Percentiles rank a stretch among this genome's conserved stretches.
Evolutionary conservation across 1,284 basidiomycete species (phyloP).

Genomic region (Cryptococcus sp.): DNA sequence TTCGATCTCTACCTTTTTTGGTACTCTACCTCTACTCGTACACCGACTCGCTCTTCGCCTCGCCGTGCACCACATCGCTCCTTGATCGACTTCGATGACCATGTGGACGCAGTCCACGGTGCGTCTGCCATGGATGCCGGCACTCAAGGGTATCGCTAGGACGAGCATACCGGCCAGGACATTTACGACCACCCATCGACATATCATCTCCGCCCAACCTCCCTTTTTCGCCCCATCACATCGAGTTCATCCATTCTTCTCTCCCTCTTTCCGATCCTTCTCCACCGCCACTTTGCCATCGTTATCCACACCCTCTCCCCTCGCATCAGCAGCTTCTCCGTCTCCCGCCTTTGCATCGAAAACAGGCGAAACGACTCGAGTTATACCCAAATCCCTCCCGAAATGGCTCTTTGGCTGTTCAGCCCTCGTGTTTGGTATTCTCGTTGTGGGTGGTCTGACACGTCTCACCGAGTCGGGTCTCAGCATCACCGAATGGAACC

Average conservation of each 20-base stretch:
- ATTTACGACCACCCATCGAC: background rate
- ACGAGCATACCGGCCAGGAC: no score
- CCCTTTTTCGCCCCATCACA: conserved; percentile 1
- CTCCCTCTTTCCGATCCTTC: background rate
- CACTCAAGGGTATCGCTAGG: no score
- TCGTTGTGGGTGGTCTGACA: conserved; percentile 93
- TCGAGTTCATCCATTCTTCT: background rate
- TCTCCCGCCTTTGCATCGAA: background rate
- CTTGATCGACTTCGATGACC: no score
- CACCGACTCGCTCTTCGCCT: no score
- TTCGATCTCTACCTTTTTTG: no score
- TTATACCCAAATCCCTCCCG: conserved; percentile 8
- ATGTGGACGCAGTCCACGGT: no score
- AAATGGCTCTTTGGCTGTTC: conserved; percentile 77
- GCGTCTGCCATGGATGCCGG: no score
- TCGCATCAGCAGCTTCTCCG: no score
- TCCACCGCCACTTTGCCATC: background rate
- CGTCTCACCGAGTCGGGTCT: conserved; percentile 95
- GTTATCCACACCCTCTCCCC: background rate
- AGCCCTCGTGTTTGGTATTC: conserved; percentile 77
- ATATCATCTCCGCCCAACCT: background rate
- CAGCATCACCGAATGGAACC: conserved; percentile 97
- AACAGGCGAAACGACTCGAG: background rate
- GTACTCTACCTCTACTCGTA: no score
- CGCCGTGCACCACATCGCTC: no score